Evolutionary conservation across 2,329 filamentous ascomycete species (phyloP), one percentile per base, ranked within the genome.

Genomic region (Lecanicillium sp.): DNA sequence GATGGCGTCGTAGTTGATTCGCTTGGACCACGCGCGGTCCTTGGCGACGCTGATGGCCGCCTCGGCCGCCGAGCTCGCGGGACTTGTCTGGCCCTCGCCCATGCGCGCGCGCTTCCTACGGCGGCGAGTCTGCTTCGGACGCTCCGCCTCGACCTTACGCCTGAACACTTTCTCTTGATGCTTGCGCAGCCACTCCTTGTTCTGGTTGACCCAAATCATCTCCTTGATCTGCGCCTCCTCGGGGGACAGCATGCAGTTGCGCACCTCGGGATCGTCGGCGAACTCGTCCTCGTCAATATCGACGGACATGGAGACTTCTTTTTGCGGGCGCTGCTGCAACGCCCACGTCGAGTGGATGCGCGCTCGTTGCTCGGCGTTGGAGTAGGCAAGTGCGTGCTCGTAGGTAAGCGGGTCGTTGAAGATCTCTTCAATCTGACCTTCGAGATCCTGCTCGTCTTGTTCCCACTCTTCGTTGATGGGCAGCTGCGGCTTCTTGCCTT

Each of bases 151-250:
- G 52, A 79, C 70, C 64, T 90, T 87, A 51, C 83, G 79, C 32
- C 86, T 79, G 49, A 94, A 84, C 6, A 86, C 75, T 65, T 93
- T 95, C 51, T 87, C 82, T 60, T 96, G 90, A 61, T 94, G 86
- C 41, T 83, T 79, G 8, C 91, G 86, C 32, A 98, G 74, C 79
- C 90, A 98, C 56, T 94, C 89, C 62, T 93, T 90, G 66, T 98
- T 97, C 62, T 90, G 84, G 51, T 91, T 90, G 36, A 95, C 83
- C 93, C 93, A 98, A 44, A 97, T 87, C 51, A 83, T 81, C 64
- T 96, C 90, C 64, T 96, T 97, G 60, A 90, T 80, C 27, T 78
- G 78, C 2, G 84, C 79, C 67, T 97, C 90, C 3, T 81, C 78
- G 1, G 83, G 78, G 0, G 77, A 78, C 5, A 97, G 74, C 29